Evolutionary conservation across 2,329 filamentous ascomycete species (phyloP).

Genomic region (Colletotrichum sansevieriae): DNA sequence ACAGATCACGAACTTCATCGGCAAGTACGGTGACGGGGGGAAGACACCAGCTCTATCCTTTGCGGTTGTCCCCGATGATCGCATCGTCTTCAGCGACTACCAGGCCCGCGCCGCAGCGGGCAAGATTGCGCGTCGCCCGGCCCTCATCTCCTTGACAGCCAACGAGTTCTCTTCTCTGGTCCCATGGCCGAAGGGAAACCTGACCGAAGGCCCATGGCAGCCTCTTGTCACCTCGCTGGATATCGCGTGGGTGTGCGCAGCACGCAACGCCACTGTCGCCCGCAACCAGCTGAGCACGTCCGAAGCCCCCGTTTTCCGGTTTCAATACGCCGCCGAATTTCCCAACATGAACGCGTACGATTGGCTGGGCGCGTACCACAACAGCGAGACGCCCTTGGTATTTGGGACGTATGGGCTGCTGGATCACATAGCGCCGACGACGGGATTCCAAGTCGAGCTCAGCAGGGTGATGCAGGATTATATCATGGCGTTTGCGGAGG

Average conservation of each 20-base stretch:
- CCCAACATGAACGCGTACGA: constrained; percentile 53
- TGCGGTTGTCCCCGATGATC: constrained; percentile 47
- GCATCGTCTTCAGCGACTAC: constrained; percentile 50
- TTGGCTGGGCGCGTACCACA: constrained; percentile 59
- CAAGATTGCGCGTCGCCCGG: constrained; percentile 46
- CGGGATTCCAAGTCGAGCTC: constrained; percentile 44
- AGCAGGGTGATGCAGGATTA: constrained; percentile 48
- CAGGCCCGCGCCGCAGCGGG: constrained; percentile 45
- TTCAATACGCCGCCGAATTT: constrained; percentile 56
- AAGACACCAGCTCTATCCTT: constrained; percentile 46
- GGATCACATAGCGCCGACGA: constrained; percentile 44
- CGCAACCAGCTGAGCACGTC: constrained; percentile 44
- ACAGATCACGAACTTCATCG: constrained; percentile 50
- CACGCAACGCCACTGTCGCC: constrained; percentile 46
- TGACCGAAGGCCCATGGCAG: constrained; percentile 48
- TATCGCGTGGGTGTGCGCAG: constrained; percentile 47
- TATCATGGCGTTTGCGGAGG: constrained; percentile 46
- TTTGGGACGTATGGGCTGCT: constrained; percentile 53
- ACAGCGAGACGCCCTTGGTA: constrained; percentile 52
- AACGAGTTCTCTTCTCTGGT: constrained; percentile 50
- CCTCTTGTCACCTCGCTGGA: constrained; percentile 31
- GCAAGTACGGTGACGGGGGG: constrained; percentile 45
- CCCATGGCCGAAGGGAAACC: constrained; percentile 46
- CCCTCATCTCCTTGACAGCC: constrained; percentile 50
- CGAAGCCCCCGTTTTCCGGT: constrained; percentile 53